These are phyloP conservation scores for Rhodotorula kratochvilovae DNA, from an alignment of 768 basidiomycete species.

Conservation along the genomic window DNA sequence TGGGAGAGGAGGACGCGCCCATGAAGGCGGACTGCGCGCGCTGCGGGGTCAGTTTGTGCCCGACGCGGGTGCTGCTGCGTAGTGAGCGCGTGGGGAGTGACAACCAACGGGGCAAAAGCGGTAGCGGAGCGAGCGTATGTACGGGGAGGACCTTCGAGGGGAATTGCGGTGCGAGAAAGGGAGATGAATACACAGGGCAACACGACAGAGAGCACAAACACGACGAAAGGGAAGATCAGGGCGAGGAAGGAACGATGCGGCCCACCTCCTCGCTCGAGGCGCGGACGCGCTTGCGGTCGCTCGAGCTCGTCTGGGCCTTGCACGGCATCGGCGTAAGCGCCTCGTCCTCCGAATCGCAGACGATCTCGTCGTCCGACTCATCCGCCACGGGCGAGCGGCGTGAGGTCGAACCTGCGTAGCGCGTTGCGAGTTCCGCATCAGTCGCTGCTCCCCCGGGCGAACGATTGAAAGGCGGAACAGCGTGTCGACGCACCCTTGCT, in stretches of 20 bases:
- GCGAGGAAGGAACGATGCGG: background rate
- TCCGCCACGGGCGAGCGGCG: background rate
- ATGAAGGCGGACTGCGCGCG: too few relatives aligned
- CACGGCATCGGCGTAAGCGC: too few relatives aligned
- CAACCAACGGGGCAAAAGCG: too few relatives aligned
- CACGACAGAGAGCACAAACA: background rate
- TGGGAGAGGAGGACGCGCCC: background rate
- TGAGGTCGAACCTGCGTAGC: background rate
- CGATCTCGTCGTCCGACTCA: background rate
- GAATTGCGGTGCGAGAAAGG: background rate
- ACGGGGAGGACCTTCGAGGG: too few relatives aligned
- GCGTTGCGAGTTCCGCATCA: background rate
- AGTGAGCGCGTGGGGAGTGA: too few relatives aligned
- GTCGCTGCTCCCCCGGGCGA: background rate
- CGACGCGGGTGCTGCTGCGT: too few relatives aligned
- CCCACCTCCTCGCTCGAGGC: background rate
- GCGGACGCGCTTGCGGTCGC: background rate
- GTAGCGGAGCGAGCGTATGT: too few relatives aligned
- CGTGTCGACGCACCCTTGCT: background rate
- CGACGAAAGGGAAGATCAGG: background rate
- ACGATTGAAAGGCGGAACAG: background rate
- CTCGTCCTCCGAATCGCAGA: background rate
- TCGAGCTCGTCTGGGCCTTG: background rate
- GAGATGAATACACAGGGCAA: background rate
- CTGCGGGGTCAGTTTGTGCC: too few relatives aligned